Base-by-base conservation (phyloP, 345 rosid species). In the Tarenaya hassleriana region DNA sequence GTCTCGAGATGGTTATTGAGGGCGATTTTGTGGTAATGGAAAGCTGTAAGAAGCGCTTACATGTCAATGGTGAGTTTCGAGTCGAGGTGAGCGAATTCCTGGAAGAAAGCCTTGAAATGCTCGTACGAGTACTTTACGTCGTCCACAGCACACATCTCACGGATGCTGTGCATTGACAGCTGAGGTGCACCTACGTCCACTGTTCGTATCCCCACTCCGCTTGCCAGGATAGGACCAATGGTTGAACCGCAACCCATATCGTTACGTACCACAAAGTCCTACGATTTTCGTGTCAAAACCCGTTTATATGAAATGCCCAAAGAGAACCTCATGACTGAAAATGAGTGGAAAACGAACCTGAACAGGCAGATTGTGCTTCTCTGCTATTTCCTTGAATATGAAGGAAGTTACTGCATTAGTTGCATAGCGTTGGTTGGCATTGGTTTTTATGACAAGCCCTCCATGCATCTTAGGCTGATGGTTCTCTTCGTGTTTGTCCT, bases 131-230 rank as follows among this genome's bases (percentile, higher is more conserved):
- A 74, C 55, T 73, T 60, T 52, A 91, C 79, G 9, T 91, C 98
- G 58, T 87, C 94, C 0, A 77, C 86, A 2, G 88, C 94, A 65
- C 96, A 92, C 96, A 88, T 85, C 67, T 92, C 98, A 27, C 98
- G 71, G 42, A 88, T 88, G 67, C 98, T 92, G 69, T 92, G 98
- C 98, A 92, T 92, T 0, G 96, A 88, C 45, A 88, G 73, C 58
- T 88, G 98, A 0, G 98, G 98, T 13, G 96, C 95, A 15, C 98
- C 98, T 0, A 92, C 94, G 56, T 88, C 98, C 35, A 92, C 95
- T 0, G 98, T 84, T 10, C 96, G 88, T 69, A 92, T 84, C 48
- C 98, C 96, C 33, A 84, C 83, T 16, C 95, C 88, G 55, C 98
- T 92, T 18, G 98, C 95, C 34, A 92, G 64, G 56, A 92, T 92